Base-by-base conservation (phyloP, 768 basidiomycete species). In the Suillus tomentosus region DNA sequence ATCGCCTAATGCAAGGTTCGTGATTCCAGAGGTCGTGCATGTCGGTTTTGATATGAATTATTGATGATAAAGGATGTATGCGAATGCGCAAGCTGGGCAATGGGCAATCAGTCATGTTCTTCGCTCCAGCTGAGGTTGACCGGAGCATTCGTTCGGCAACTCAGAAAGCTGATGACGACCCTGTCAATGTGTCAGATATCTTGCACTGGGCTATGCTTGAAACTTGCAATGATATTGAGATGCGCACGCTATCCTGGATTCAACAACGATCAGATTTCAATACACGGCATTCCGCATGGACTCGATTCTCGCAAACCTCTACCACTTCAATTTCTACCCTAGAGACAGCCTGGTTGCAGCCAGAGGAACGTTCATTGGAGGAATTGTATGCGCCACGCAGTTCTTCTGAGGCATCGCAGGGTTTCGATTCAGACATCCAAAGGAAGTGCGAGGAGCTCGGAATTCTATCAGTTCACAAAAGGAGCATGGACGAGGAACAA, bases 11-110 rank as follows among this genome's bases (percentile, higher is more conserved):
- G 10, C 51, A 53, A 53, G 51, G 51, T 53, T 34, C 10, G 51
- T 53, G 17, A 34, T 31, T 34, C 9, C 31, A 53, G 51, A 34
- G 17, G 2, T 53, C 10, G 2, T 34, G 10, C 8, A 19, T 34
- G 2, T 53, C 9, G 10, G 31, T 53, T 17, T 11, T 34, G 17
- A 53, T 53, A 8, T 27, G 19, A 3, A 53, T 27, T 10, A 14
- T 7, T 15, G 13, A 37, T 27, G 15, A 6, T 1, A 22, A 24
- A 84, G 83, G 82, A 5, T 85, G 83, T 60, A 85, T 85, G 83
- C 75, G 83, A 15, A 83, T 85, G 83, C 76, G 84, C 3, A 76
- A 78, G 66, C 75, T 85, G 1, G 84, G 84, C 17, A 67, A 72
- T 11, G 80, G 79, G 1, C 83, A 85, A 63, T 80, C 83, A 3